Evolutionary conservation across 441 rosid genomes (phyloP).

Genomic region (Heliophila coronopifolia): DNA sequence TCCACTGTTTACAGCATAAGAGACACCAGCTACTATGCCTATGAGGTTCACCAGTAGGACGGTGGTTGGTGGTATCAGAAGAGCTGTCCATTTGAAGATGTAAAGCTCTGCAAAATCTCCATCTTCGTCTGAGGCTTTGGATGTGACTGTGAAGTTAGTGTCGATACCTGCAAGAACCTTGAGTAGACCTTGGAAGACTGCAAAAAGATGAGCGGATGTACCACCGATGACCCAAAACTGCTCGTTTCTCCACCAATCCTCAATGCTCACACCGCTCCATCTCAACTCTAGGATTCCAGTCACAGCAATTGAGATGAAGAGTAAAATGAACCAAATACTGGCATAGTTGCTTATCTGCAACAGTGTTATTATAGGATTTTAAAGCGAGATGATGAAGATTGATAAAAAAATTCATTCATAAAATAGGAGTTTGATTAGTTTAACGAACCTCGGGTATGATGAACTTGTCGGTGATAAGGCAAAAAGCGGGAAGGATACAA

Average conservation of each 20-base stretch:
- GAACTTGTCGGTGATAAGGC: constrained; percentile 82
- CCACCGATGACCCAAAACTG: constrained; percentile 99
- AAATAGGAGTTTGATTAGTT: constrained; percentile 5
- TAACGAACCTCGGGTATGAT: constrained; percentile 82
- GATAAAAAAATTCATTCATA: background rate
- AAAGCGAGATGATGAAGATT: background rate
- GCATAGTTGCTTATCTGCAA: constrained; percentile 94
- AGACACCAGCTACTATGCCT: constrained; percentile 94
- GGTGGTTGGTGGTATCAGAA: constrained; percentile 91
- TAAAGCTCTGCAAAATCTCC: constrained; percentile 93
- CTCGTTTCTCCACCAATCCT: constrained; percentile 99
- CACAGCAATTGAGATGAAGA: constrained; percentile 67
- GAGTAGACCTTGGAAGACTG: constrained; percentile 91
- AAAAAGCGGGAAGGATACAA: constrained; percentile 84
- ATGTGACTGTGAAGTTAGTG: constrained; percentile 93
- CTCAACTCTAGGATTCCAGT: constrained; percentile 88
- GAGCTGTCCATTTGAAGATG: constrained; percentile 93
- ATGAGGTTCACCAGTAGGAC: constrained; percentile 75
- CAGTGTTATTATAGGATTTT: constrained; percentile 1
- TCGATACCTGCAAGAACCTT: constrained; percentile 95
- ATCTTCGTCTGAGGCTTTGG: constrained; percentile 85
- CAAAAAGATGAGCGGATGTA: constrained; percentile 92
- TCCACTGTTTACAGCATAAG: constrained; percentile 84
- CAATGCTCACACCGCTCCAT: constrained; percentile 89
- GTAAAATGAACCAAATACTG: constrained; percentile 91